Evolutionary conservation across 2,329 filamentous ascomycete genomes (phyloP).

Genomic region (Dothistroma septosporum): DNA sequence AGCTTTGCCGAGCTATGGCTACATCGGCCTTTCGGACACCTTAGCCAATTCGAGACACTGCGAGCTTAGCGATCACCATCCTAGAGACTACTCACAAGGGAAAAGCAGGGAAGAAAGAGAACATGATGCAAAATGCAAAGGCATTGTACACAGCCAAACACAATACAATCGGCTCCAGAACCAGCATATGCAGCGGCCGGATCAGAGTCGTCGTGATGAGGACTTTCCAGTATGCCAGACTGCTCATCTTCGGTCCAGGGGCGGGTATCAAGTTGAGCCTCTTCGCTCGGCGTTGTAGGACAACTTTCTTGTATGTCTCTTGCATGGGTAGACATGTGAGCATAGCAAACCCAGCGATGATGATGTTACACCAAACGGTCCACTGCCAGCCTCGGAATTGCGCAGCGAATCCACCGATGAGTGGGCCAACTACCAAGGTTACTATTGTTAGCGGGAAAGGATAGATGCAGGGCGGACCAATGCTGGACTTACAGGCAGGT

Average conservation of each 20-base stretch:
- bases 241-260: constrained; percentile 20
- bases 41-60: too few species aligned
- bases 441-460: neutral
- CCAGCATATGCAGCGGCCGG: constrained; percentile 34
- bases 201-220: constrained; percentile 32
- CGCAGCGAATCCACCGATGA: constrained; percentile 40
- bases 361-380: constrained; percentile 43
- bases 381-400: constrained; percentile 43
- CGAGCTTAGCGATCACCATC: too few species aligned
- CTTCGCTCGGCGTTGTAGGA: constrained; percentile 40
- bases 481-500: constrained; percentile 29
- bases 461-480: neutral
- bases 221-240: constrained; percentile 30
- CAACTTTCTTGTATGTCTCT: constrained; percentile 55
- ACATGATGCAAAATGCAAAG: constrained; percentile 32
- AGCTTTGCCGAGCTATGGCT: too few species aligned
- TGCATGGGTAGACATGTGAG: constrained; percentile 42
- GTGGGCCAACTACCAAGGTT: neutral
- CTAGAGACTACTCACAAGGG: constrained; percentile 16
- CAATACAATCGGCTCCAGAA: constrained; percentile 37
- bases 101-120: constrained; percentile 34
- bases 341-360: constrained; percentile 38
- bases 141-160: constrained; percentile 32
- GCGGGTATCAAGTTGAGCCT: constrained; percentile 30
- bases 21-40: too few species aligned